Percentiles rank a stretch among this genome's conserved stretches.
Conservation (phyloP, 148 eudicot genomes). For the Diospyros kaki region DNA sequence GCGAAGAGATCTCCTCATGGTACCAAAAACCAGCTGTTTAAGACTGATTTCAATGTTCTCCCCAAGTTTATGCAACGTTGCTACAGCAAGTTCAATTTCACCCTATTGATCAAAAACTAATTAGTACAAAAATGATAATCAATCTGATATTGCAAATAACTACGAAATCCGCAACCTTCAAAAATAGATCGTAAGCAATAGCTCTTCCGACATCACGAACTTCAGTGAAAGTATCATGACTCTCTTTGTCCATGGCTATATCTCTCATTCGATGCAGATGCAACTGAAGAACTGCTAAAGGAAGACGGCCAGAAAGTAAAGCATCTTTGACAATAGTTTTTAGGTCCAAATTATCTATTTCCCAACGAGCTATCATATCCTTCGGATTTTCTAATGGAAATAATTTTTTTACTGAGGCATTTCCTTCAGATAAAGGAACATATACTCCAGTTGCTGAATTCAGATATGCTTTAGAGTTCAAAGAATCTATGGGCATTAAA, state of each 20-base stretch:
- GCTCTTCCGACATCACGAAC: conserved; percentile 88
- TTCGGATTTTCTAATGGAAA: conserved; percentile 68
- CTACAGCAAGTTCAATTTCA: conserved; percentile 74
- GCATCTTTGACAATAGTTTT: conserved; percentile 87
- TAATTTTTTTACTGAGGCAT: conserved; percentile 26
- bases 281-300: conserved; percentile 89
- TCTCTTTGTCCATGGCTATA: conserved; percentile 43
- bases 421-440: conserved; percentile 35
- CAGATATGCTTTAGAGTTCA: conserved; percentile 22
- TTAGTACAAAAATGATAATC: conserved; percentile 17
- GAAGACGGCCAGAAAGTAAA: conserved; percentile 86
- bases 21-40: conserved; percentile 79
- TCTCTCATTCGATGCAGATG: conserved; percentile 66
- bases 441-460: conserved; percentile 37
- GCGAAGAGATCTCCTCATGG: conserved; percentile 78
- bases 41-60: conserved; percentile 84
- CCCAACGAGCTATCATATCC: conserved; percentile 97
- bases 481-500: conserved; percentile 45
- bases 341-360: conserved; percentile 67
- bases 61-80: conserved; percentile 91
- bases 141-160: conserved; percentile 13
- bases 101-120: conserved; percentile 52
- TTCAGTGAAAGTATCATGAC: conserved; percentile 75
- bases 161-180: conserved; percentile 50
- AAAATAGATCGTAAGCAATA: conserved; percentile 81